A percentile compares a stretch with the other conserved stretches of the same genome.
phyloP scores from a whole-genome alignment of 2,329 filamentous ascomycete species.

The Cladosporium oxysporum region DNA sequence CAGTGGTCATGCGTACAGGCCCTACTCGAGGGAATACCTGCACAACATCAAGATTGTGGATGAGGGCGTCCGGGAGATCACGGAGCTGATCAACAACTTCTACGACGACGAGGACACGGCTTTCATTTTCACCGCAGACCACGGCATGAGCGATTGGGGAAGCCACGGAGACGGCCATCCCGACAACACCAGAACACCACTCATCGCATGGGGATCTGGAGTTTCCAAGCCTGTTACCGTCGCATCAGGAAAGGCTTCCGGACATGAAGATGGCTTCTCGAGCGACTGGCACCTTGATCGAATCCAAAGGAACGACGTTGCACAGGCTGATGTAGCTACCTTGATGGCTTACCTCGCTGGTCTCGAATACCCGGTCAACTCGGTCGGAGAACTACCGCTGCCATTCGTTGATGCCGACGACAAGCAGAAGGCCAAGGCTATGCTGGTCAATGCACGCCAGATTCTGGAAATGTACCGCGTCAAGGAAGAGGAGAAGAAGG shows the following conservation, averaged over 20 bases:
- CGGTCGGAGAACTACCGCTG: constrained; percentile 87
- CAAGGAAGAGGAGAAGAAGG: constrained; percentile 83
- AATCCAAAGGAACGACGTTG: constrained; percentile 84
- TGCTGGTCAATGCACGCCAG: constrained; percentile 78
- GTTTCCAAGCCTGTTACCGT: constrained; percentile 70
- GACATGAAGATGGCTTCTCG: constrained; percentile 86
- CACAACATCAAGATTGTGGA: constrained; percentile 95
- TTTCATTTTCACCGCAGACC: constrained; percentile 95
- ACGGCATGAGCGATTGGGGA: constrained; percentile 99
- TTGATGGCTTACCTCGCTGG: constrained; percentile 93
- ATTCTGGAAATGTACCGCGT: constrained; percentile 96
- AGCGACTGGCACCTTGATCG: constrained; percentile 82
- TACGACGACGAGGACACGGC: constrained; percentile 82
- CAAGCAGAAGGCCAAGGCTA: constrained; percentile 78
- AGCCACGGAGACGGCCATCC: constrained; percentile 97
- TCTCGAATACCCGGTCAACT: constrained; percentile 90
- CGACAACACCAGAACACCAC: constrained; percentile 90
- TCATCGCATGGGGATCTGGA: constrained; percentile 92
- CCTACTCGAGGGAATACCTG: constrained; percentile 93
- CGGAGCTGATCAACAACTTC: constrained; percentile 78
- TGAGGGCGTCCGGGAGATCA: constrained; percentile 81
- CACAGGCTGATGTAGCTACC: constrained; percentile 89
- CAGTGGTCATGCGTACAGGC: constrained; percentile 79
- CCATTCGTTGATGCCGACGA: constrained; percentile 73
- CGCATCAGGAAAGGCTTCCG: constrained; percentile 63